Conservation (phyloP, 306 rosid species). For the Rosa rugosa region DNA sequence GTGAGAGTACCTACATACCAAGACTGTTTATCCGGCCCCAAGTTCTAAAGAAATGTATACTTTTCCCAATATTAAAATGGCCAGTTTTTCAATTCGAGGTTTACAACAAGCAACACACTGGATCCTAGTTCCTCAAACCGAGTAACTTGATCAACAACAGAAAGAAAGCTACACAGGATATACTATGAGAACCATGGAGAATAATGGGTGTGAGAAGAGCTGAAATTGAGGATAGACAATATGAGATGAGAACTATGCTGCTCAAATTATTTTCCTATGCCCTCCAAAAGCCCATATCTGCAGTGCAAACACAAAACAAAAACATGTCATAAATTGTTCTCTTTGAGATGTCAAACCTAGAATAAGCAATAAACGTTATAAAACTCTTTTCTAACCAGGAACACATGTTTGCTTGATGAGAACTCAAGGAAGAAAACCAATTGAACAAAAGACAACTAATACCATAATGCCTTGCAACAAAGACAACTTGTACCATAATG, state of each 20-base stretch:
- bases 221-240: constrained; percentile 2
- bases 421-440: not conserved
- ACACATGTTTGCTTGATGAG: not conserved
- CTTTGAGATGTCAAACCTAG: not conserved
- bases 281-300: constrained; percentile 74
- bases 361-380: not conserved
- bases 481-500: not conserved
- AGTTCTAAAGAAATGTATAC: constrained; percentile 17
- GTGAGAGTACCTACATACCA: not conserved
- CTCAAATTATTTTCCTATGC: constrained; percentile 48
- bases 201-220: constrained; percentile 5
- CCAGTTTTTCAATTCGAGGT: constrained; percentile 11
- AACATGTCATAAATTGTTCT: not conserved
- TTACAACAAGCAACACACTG: constrained; percentile 33
- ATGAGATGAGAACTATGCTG: constrained; percentile 7
- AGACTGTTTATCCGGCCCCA: constrained; percentile 8
- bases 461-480: not conserved
- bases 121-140: constrained; percentile 28
- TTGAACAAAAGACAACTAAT: not conserved
- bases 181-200: constrained; percentile 10
- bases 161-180: constrained; percentile 17
- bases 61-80: constrained; percentile 12
- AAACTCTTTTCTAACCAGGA: not conserved
- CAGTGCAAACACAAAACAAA: not conserved
- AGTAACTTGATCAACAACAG: constrained; percentile 5